Percentiles rank a stretch among this genome's conserved stretches.
Evolutionary conservation across 345 rosid species (phyloP).

Genomic region (Camelina neglecta): DNA sequence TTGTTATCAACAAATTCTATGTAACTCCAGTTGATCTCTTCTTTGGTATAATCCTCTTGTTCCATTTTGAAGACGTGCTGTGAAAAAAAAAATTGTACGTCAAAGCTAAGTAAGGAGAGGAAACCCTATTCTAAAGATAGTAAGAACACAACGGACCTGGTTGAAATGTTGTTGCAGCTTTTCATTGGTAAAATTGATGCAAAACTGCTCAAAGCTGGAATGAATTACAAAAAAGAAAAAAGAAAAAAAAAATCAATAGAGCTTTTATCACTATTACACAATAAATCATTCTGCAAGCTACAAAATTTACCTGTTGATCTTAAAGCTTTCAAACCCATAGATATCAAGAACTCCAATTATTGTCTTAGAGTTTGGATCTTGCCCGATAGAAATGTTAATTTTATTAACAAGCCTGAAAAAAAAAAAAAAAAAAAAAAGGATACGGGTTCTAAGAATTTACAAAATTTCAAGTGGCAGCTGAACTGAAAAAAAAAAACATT

Average conservation of each 20-base stretch:
- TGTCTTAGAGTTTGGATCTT: constrained; percentile 96
- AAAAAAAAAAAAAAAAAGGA: constrained; percentile 34
- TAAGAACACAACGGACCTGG: constrained; percentile 62
- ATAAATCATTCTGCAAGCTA: constrained; percentile 37
- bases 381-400: constrained; percentile 93
- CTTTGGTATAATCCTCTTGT: constrained; percentile 98
- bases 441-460: not conserved
- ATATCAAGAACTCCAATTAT: constrained; percentile 98
- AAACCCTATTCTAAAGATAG: not conserved
- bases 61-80: constrained; percentile 99
- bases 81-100: constrained; percentile 36
- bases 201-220: constrained; percentile 95
- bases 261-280: constrained; percentile 6
- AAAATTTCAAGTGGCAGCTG: constrained; percentile 12
- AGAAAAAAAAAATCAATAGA: constrained; percentile 17
- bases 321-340: constrained; percentile 98
- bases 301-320: constrained; percentile 77
- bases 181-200: constrained; percentile 98
- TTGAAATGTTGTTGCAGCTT: constrained; percentile 99
- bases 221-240: not conserved
- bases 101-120: constrained; percentile 24
- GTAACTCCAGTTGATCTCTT: constrained; percentile 99
- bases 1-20: constrained; percentile 99
- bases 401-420: constrained; percentile 92
- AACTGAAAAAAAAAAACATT: not conserved